Evolutionary conservation across 441 rosid genomes (phyloP).

Genomic region (Populus hybrid): DNA sequence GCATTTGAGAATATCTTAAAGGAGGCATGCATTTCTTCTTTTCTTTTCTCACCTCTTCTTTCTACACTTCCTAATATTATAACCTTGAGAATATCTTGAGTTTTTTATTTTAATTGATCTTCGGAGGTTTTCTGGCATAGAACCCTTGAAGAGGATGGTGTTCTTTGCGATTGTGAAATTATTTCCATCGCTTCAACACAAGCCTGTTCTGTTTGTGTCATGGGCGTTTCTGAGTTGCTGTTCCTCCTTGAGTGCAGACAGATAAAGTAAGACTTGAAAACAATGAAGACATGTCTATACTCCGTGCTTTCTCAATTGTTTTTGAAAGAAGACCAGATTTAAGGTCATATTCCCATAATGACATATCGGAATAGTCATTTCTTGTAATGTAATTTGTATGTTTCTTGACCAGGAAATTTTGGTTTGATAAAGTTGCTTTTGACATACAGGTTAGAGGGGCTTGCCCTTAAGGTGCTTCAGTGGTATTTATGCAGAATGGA

Average conservation of each 20-base stretch:
- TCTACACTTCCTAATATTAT: neutral
- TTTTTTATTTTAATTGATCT: neutral
- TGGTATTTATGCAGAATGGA: conserved; percentile 99
- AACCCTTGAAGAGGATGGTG: neutral
- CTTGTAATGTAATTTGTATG: neutral
- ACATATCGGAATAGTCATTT: neutral
- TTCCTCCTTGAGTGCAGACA: conserved; percentile 46
- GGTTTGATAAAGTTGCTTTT: conserved; percentile 14
- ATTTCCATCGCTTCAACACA: neutral
- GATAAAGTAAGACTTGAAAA: conserved; percentile 64
- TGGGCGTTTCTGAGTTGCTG: conserved; percentile 11
- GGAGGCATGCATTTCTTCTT: conserved; percentile 45
- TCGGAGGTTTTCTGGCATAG: conserved; percentile 3
- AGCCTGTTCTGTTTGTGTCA: neutral
- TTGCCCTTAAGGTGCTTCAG: conserved; percentile 79
- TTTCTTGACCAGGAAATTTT: neutral
- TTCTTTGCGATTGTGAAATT: conserved; percentile 3
- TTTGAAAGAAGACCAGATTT: conserved; percentile 74
- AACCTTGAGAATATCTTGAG: neutral
- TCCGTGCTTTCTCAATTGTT: conserved; percentile 60
- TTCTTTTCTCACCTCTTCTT: neutral
- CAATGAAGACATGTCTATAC: conserved; percentile 76
- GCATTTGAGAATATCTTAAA: conserved; percentile 70
- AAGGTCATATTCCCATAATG: conserved; percentile 44
- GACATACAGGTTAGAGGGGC: conserved; percentile 72